Conservation (phyloP, 257 asterid species). For the Striga asiatica region DNA sequence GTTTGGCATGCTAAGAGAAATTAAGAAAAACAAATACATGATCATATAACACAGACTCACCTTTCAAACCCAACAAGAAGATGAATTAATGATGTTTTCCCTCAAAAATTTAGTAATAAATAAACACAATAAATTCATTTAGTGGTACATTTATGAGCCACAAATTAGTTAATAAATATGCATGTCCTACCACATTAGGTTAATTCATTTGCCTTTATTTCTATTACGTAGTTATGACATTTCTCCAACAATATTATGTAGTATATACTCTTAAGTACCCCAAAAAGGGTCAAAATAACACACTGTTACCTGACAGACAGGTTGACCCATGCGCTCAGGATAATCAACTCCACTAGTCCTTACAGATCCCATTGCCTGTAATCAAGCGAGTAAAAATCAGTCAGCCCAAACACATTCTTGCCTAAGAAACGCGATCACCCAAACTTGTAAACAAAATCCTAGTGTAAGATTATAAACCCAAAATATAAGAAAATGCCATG, state of each 20-base stretch:
- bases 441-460: too few relatives aligned
- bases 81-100: too few relatives aligned
- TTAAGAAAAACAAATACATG: background rate
- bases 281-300: background rate
- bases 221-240: background rate
- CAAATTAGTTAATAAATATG: background rate
- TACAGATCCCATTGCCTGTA: slow-evolving; percentile 59
- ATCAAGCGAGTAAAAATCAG: slow-evolving; percentile 7
- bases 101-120: too few relatives aligned
- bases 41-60: background rate
- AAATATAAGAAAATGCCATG: slow-evolving; percentile 6
- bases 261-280: background rate
- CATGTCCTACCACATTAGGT: background rate
- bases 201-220: background rate
- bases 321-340: slow-evolving; percentile 74
- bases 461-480: background rate
- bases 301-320: slow-evolving; percentile 63
- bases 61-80: slow-evolving; percentile 11
- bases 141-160: background rate
- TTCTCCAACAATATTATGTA: background rate
- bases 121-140: too few relatives aligned
- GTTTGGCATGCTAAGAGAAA: background rate
- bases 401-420: slow-evolving; percentile 23
- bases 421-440: slow-evolving; percentile 2
- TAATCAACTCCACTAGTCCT: slow-evolving; percentile 58